Evolutionary conservation across 1,284 basidiomycete species (phyloP).

Genomic region (Rhodotorula glutinis): DNA sequence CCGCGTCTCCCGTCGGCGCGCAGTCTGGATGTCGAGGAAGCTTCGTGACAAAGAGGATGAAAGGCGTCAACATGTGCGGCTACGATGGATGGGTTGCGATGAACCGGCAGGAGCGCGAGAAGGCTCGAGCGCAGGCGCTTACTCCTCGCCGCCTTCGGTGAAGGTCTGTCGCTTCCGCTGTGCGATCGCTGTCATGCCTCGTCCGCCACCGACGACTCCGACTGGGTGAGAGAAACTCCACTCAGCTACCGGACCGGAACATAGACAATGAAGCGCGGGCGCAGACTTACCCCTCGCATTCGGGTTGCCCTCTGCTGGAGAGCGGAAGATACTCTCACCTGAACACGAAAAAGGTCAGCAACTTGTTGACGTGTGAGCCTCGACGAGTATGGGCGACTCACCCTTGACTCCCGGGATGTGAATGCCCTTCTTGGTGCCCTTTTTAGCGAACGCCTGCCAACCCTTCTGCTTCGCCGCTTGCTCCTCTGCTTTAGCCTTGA

Average conservation of each 20-base stretch:
- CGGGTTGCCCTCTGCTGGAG: conserved; percentile 75
- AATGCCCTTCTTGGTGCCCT: conserved; percentile 90
- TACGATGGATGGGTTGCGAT: background rate
- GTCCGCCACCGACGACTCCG: conserved; percentile 89
- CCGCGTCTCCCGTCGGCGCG: background rate
- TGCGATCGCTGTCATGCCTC: conserved; percentile 78
- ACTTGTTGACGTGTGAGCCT: background rate
- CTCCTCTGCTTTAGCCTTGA: conserved; percentile 87
- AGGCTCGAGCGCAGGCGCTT: background rate
- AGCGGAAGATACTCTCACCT: conserved; percentile 68
- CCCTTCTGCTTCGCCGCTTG: conserved; percentile 81
- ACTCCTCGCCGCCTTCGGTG: conserved; percentile 24
- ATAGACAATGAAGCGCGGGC: conserved; percentile 15
- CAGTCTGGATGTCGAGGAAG: background rate
- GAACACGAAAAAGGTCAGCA: background rate
- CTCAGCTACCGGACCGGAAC: conserved; percentile 22
- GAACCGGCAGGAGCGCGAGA: background rate
- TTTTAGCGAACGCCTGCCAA: conserved; percentile 98
- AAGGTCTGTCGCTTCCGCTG: conserved; percentile 39
- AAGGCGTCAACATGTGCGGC: conserved; percentile 1
- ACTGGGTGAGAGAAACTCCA: conserved; percentile 55
- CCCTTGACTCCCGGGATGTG: conserved; percentile 64
- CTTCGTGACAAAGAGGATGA: background rate
- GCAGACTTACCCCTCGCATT: conserved; percentile 67
- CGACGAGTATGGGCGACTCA: conserved; percentile 50